Conservation (phyloP, 2,329 filamentous ascomycete genomes). For the Botrytis paeoniae region DNA sequence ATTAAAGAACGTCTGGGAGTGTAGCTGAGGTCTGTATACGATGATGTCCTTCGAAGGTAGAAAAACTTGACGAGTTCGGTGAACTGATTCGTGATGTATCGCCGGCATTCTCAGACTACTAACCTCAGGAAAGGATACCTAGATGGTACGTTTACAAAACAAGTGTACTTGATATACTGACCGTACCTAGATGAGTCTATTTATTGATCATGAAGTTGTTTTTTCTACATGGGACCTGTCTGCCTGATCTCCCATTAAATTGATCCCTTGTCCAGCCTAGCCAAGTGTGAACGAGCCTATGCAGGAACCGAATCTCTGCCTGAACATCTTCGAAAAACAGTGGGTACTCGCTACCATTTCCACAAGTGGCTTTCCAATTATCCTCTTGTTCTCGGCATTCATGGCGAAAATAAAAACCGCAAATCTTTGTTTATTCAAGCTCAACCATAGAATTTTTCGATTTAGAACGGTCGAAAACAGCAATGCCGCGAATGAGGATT, state of each 20-base stretch:
- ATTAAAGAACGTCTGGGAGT: neutral
- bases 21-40: neutral
- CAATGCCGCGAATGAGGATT: slow-evolving; percentile 16
- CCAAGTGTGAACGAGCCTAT: neutral
- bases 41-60: neutral
- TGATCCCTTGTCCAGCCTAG: neutral
- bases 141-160: neutral
- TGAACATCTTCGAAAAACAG: neutral
- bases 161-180: neutral
- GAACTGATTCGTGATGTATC: neutral
- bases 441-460: neutral
- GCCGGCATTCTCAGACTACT: neutral
- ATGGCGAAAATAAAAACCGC: neutral
- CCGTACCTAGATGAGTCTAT: neutral
- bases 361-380: neutral
- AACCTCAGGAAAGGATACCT: neutral
- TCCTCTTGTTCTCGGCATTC: neutral
- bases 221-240: neutral
- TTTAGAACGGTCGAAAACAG: neutral
- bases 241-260: neutral
- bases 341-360: neutral
- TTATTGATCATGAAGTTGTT: neutral
- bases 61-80: neutral
- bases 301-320: slow-evolving; percentile 6
- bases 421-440: neutral